phyloP scores from a whole-genome alignment of 2,329 filamentous ascomycete species.

The Neophaeococcomyces aloes region DNA sequence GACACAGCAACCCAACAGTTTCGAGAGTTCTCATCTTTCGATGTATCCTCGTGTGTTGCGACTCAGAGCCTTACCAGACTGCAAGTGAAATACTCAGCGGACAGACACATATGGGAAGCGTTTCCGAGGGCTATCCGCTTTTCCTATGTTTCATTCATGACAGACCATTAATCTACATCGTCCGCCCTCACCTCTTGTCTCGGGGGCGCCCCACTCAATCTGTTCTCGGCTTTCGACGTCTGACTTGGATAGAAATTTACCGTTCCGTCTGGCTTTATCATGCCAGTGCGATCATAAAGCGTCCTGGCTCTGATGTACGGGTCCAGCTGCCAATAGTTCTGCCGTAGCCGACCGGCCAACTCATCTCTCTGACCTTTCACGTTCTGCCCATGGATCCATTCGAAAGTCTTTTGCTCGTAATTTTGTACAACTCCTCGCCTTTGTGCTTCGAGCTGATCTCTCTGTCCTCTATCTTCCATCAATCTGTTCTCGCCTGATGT shows the following conservation, averaged over 20 bases:
- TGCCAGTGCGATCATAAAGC: slow-evolving; percentile 71
- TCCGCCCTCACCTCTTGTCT: slow-evolving; percentile 13
- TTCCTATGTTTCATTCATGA: too few species aligned
- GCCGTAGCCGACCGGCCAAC: slow-evolving; percentile 53
- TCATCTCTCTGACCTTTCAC: slow-evolving; percentile 49
- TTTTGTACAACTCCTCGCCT: slow-evolving; percentile 56
- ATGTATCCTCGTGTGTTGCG: too few species aligned
- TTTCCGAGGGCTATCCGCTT: too few species aligned
- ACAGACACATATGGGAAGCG: too few species aligned
- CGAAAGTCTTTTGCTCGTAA: slow-evolving; percentile 62
- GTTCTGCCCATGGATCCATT: slow-evolving; percentile 55
- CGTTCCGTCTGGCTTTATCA: slow-evolving; percentile 57
- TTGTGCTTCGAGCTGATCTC: slow-evolving; percentile 53
- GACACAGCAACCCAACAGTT: too few species aligned
- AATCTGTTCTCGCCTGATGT: slow-evolving; percentile 61
- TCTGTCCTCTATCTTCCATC: slow-evolving; percentile 59
- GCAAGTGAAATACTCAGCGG: too few species aligned
- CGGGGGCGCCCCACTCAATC: slow-evolving; percentile 4
- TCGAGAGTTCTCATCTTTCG: too few species aligned
- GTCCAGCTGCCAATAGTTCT: slow-evolving; percentile 82
- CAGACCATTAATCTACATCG: slow-evolving; percentile 21
- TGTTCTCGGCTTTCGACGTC: slow-evolving; percentile 9
- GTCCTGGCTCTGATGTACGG: slow-evolving; percentile 73
- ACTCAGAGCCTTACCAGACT: too few species aligned
- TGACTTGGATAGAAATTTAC: slow-evolving; percentile 57